Evolutionary conservation across 83 land plant species (phyloP), one percentile per base, ranked within the genome.

Genomic region (Isoetes engelmannii): DNA sequence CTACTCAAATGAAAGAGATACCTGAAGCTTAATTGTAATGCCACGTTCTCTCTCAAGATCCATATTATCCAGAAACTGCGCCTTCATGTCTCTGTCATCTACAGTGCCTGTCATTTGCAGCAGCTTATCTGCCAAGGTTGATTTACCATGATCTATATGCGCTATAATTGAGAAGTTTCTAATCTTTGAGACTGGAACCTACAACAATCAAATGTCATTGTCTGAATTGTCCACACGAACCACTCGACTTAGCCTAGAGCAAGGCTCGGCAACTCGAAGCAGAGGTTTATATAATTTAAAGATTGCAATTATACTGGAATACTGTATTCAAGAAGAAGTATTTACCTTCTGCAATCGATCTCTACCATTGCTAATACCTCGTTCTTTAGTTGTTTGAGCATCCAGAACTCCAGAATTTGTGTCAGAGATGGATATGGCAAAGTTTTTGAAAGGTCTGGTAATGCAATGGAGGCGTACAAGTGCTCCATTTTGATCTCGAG

Each of bases 1-100:
- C 18, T n/a, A 20, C 7, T 15, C 45, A 65, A 42, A 46, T 41
- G 19, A 43, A 61, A 54, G 37, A 18, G 17, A 47, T 57, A 88
- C 92, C 87, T 95, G 99, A 20, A 95, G 76, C 77, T 95, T 95
- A 57, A 95, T 95, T 18, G 99, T 95, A 69, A 95, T 95, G 41
- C 99, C 99, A 65, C 99, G 75, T 79, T 95, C 99, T 74, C 99
- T 83, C 72, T 95, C 99, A 68, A 95, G 81, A 65, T 95, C 99
- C 99, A 95, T 95, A 75, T 91, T 95, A 75, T 95, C 99, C 13
- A 95, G 84, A 76, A 90, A 95, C 63, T 95, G 99, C 68, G 86
- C 97, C 72, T 94, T 94, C 97, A 94, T 94, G 20, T 88, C 99
- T 67, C 99, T 75, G 48, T 73, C 86, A 53, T 86, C 82, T 15